Base-by-base conservation (phyloP, 2,329 filamentous ascomycete species). In the Stemphylium beticola region DNA sequence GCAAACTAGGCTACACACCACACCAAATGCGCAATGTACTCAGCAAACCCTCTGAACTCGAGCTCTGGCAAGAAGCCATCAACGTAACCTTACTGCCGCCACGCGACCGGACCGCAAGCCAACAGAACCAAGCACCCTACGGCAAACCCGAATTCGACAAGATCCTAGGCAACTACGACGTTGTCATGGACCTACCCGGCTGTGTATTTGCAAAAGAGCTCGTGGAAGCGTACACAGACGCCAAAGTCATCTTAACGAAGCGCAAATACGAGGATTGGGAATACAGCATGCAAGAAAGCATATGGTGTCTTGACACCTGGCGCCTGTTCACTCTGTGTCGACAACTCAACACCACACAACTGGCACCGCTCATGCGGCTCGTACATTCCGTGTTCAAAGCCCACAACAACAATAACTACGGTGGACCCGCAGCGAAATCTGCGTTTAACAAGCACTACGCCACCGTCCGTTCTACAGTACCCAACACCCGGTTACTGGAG, bases 81-180 rank as follows among this genome's bases (percentile, higher is more conserved):
- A 58, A 67, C 14, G 41, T 62, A 4, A 67, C 71, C 2, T 55
- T 66, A 20, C 38, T 67, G 40, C 49, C 64, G 7, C 44, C 63
- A 2, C 31, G 38, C 10, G 56, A 67, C n/a, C 55, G 60, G 11
- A 58, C 60, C 0, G 8, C 43, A 0, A 34, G 34, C 3, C 56
- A 61, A 46, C 57, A 49, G 22, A 58, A 57, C 29, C 32, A 54
- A 45, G 39, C 50, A n/a, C 64, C 68, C 12, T 67, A 68, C 15
- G 53, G 55, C 18, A 74, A 71, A 38, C 61, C 68, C 15, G 78
- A 81, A 57, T 82, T 79, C 73, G 80, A 83, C 66, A 70, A 72
- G 52, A 67, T 82, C 6, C 76, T 82, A 42, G 78, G 77, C 40
- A 64, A 76, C 20, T 79, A 73, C 61, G 79, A 77, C 55, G 74